Base-by-base conservation (phyloP, 768 basidiomycete genomes). In the Hemileccinum impolitum region DNA sequence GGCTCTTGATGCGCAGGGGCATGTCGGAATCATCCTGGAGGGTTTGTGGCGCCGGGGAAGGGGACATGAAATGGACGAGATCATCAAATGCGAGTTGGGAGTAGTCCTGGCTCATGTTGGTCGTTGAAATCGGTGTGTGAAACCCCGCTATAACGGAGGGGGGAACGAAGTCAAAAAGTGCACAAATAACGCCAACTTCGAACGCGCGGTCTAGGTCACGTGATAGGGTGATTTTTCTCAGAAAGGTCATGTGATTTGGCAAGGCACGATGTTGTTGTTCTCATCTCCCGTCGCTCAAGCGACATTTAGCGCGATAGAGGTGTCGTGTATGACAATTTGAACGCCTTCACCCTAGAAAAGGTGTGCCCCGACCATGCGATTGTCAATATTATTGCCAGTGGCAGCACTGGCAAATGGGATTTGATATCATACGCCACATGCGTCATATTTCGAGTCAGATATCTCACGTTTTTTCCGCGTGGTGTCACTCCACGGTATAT, bases 51-150 rank as follows among this genome's bases (percentile, higher is more conserved):
- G 65, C 63, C 19, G 79, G 81, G 1, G 77, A 75, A 4, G 80
- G 76, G 11, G 81, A 78, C 63, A 77, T 72, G 28, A 72, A 58
- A 51, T 79, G 76, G 48, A 82, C 73, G 36, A 81, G 76, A 53
- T 84, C 82, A 31, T 77, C 78, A 39, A 84, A 69, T 7, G 74
- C 70, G 23, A 82, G 72, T 9, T 72, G 62, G 5, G 71, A 72
- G 19, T 50, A 65, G 44, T 71, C 74, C 14, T 63, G 58, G 48
- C 53, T 62, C 68, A 72, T 71, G 47, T 35, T 34, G 13, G 28
- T 40, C 48, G 39, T 17, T 15, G 41, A 45, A 13, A 38, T 47
- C 25, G 43, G 57, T 50, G 52, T 30, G 45, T 40, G 44, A 41
- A 15, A 14, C 56, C 42, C 53, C 52, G 25, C 48, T 52, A 42